These are phyloP conservation scores for Pseudocercospora crystallina DNA, from an alignment of 2,329 filamentous ascomycete genomes.

Conservation along the genomic window DNA sequence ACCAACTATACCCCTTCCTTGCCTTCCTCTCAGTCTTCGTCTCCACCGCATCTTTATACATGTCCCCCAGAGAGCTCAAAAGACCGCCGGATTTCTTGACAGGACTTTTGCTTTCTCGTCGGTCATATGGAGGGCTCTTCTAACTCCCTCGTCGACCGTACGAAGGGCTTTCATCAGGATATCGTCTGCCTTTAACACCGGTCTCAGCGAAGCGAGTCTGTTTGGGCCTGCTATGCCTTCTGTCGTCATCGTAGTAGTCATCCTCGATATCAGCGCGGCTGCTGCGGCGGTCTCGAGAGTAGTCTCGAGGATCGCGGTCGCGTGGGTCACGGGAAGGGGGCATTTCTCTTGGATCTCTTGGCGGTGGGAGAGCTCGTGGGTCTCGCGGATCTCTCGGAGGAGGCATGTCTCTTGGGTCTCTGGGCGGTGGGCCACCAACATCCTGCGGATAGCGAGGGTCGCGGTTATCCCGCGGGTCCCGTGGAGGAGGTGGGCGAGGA, in stretches of 20 bases:
- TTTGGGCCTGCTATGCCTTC: constrained; percentile 12
- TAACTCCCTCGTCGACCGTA: too few species aligned
- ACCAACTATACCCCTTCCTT: too few species aligned
- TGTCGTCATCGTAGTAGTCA: constrained; percentile 13
- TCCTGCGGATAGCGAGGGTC: constrained; percentile 6
- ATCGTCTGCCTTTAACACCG: constrained; percentile 14
- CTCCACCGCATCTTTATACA: too few species aligned
- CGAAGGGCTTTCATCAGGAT: constrained; percentile 10
- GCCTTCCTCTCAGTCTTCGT: too few species aligned
- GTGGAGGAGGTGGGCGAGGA: constrained; percentile 3
- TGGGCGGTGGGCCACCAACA: constrained; percentile 2
- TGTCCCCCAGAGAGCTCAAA: too few species aligned
- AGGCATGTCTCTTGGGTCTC: constrained; percentile 8
- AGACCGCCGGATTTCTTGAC: too few species aligned
- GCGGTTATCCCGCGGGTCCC: too few species aligned
- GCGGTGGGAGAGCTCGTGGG: not conserved
- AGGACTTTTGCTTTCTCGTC: too few species aligned
- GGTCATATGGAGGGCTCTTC: too few species aligned
- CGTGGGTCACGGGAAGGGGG: constrained; percentile 6
- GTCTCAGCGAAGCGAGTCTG: constrained; percentile 17
- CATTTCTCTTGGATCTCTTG: constrained; percentile 8
- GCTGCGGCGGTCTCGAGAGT: constrained; percentile 4
- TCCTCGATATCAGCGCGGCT: constrained; percentile 9
- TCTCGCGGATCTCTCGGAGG: constrained; percentile 8
- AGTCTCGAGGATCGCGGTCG: constrained; percentile 9